Evolutionary conservation across 2,329 filamentous ascomycete species (phyloP), one percentile per base, ranked within the genome.

Genomic region (Trichoderma polysporum): DNA sequence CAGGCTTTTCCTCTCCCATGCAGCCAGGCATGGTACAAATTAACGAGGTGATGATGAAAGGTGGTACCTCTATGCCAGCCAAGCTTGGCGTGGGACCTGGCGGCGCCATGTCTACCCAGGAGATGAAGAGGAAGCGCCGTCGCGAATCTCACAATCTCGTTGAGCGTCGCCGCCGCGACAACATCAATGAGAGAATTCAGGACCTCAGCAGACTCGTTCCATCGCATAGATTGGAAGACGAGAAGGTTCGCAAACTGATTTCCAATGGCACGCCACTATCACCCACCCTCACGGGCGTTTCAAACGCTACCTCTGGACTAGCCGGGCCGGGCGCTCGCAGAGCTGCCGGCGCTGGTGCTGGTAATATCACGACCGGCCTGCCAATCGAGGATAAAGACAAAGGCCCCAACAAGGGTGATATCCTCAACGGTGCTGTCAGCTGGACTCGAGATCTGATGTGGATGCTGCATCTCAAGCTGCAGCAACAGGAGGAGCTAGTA

Each of bases 391-490:
- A 98, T 72, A 98, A 98, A 78, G 95, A 99, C 81, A 98, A 98
- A 77, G 95, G 95, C 0, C 95, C 95, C 6, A 98, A 98, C 84
- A 99, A 99, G 81, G 95, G 95, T 57, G 95, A 99, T 74, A 98
- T 99, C 68, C 89, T 99, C 73, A 98, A 98, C 75, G 94, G 95
- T 33, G 92, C 94, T 37, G 95, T 98, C 63, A 93, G 93, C 79
- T 99, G 95, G 95, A 97, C 93, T 69, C 89, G 94, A 70, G 95
- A 99, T 80, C 84, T 99, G 61, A 97, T 98, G 93, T 98, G 95
- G 95, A 90, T 96, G 82, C 83, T 97, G 68, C 90, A 97, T 75
- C 85, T 92, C 75, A 97, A 97, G 80, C 85, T 97, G 71, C 90
- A 95, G 76, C 92, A 97, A 78, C 92, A 97, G 76, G 91, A 96